A percentile compares a stretch with the other conserved stretches of the same genome.
These are phyloP conservation scores for Candida alai DNA, from an alignment of 805 yeast species.

Conservation along the genomic window DNA sequence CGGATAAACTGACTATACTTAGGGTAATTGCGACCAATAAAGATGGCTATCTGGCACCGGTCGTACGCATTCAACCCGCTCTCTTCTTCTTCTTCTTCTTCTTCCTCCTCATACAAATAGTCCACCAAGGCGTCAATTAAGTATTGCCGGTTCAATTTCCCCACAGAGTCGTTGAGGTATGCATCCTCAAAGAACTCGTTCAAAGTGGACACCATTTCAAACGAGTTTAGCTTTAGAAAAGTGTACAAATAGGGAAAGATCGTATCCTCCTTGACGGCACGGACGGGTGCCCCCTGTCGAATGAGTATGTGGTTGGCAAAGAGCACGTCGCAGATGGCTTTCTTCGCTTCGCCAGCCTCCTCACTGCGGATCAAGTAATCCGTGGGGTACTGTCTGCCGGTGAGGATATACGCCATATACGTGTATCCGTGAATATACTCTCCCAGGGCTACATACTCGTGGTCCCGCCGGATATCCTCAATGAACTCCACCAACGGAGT, in stretches of 20 bases:
- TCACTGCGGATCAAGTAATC: slow-evolving; percentile 42
- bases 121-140: slow-evolving; percentile 70
- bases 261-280: slow-evolving; percentile 32
- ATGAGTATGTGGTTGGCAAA: slow-evolving; percentile 53
- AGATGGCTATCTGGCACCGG: slow-evolving; percentile 49
- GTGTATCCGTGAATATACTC: slow-evolving; percentile 23
- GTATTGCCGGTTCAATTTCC: slow-evolving; percentile 64
- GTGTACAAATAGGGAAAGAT: slow-evolving; percentile 68
- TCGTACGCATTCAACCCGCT: too few relatives aligned
- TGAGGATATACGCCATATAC: slow-evolving; percentile 64
- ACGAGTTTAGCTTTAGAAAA: slow-evolving; percentile 53
- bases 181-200: slow-evolving; percentile 85
- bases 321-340: slow-evolving; percentile 49
- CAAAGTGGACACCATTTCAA: slow-evolving; percentile 60
- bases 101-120: slow-evolving; percentile 41
- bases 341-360: slow-evolving; percentile 38
- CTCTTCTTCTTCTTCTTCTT: too few relatives aligned
- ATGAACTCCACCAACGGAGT: slow-evolving; percentile 68
- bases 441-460: slow-evolving; percentile 5
- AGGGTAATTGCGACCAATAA: slow-evolving; percentile 75
- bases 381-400: slow-evolving; percentile 81
- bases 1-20: slow-evolving; percentile 82
- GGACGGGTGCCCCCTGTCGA: slow-evolving; percentile 26
- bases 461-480: slow-evolving; percentile 19
- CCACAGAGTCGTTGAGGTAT: slow-evolving; percentile 58